These are phyloP conservation scores for Pseudomassariella vexata DNA, from an alignment of 2,329 filamentous ascomycete species.

Conservation along the genomic window DNA sequence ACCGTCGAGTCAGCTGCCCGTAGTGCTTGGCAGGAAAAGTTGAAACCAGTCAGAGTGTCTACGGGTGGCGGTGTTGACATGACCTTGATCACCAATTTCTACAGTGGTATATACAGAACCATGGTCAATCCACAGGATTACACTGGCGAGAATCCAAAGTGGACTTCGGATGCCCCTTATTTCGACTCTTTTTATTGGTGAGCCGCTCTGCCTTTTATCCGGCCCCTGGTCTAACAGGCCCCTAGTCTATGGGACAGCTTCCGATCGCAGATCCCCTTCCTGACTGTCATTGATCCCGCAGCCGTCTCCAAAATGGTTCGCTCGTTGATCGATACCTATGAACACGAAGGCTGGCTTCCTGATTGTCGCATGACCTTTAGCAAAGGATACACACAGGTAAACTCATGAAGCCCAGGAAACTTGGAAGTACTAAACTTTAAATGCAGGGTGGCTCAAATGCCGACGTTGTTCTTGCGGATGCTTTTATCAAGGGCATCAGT, in stretches of 20 bases:
- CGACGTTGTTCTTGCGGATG: constrained; percentile 63
- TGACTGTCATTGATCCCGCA: constrained; percentile 61
- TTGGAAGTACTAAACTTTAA: constrained; percentile 16
- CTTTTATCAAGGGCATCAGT: constrained; percentile 59
- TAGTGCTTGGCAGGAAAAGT: constrained; percentile 54
- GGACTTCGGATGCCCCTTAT: constrained; percentile 61
- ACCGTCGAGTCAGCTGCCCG: constrained; percentile 44
- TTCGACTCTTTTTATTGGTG: constrained; percentile 72
- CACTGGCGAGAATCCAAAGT: constrained; percentile 66
- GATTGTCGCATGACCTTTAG: constrained; percentile 74
- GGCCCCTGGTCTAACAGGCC: constrained; percentile 8
- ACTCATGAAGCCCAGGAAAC: background rate
- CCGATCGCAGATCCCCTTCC: constrained; percentile 61
- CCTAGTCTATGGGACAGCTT: constrained; percentile 65
- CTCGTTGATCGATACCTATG: constrained; percentile 67
- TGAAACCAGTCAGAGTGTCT: constrained; percentile 52
- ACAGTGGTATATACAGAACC: constrained; percentile 66
- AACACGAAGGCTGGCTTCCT: constrained; percentile 63
- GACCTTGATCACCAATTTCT: constrained; percentile 57
- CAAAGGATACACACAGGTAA: constrained; percentile 62
- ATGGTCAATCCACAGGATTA: constrained; percentile 71
- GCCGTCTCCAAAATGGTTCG: constrained; percentile 62
- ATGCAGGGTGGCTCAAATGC: constrained; percentile 71
- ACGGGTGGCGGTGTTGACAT: constrained; percentile 43
- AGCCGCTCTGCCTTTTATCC: background rate